Evolutionary conservation across 2,329 filamentous ascomycete genomes (phyloP), one percentile per base, ranked within the genome.

Genomic region (Corinectria fuckeliana): DNA sequence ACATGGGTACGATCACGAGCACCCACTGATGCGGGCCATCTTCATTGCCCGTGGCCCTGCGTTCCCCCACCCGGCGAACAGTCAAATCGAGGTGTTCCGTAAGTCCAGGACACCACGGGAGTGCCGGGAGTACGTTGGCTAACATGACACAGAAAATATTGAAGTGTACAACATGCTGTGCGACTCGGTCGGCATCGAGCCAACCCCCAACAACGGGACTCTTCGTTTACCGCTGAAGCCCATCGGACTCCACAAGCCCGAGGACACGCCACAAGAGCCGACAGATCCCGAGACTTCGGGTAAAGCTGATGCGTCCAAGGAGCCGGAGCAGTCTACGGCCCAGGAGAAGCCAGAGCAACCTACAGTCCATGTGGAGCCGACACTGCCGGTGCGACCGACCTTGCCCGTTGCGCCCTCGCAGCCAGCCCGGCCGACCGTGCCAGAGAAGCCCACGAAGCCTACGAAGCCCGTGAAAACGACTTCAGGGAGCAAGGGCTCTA

Each of bases 151-250:
- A 94, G 91, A 97, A 85, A 98, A 98, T 65, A 93, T 87, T 59
- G 91, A 97, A 70, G 91, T 98, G 8, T 98, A 98, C 78, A 97
- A 97, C 71, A 91, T 98, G 62, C 77, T 98, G 42, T 97, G 94
- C 74, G 93, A 97, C 76, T 93, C 91, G 0, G 77, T 98, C 23
- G 88, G 89, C 11, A 79, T 98, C 57, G 75, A 72, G 3, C 91
- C 93, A 0, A 82, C 83, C 53, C 86, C 91, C 1, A 97, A 97
- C 74, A 98, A 98, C 71, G 94, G 94, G 49, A 97, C 93, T 0
- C 78, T 97, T 5, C 83, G 88, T 10, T 82, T 94, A 11, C 91
- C 91, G 0, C 77, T 94, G 21, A 82, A 82, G 58, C 81, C 88
- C 0, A 72, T 86, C 11, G 90, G 89, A 4, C 72, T 85, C 2